Evolutionary conservation across 1,284 basidiomycete genomes (phyloP).

Genomic region (Spongispora temasekensis): DNA sequence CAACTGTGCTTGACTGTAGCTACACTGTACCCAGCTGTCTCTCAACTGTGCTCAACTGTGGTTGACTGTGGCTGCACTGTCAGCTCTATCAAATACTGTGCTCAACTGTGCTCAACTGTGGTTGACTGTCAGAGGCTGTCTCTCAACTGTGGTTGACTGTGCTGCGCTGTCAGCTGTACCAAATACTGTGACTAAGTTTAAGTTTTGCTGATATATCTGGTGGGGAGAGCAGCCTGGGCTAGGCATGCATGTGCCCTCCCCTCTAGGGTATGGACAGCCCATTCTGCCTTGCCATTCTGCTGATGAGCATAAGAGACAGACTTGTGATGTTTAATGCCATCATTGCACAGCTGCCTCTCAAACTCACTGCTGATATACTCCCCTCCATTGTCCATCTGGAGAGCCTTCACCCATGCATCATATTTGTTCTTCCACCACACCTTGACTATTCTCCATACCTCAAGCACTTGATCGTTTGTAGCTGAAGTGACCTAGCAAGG

Average conservation of each 20-base stretch:
- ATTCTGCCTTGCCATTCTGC: slow-evolving; percentile 2
- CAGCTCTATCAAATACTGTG: no score
- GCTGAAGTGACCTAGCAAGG: no score
- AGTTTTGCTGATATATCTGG: not conserved
- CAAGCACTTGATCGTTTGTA: not conserved
- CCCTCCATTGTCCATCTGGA: not conserved
- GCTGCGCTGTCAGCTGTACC: no score
- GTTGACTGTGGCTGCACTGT: no score
- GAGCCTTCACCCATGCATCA: accelerated
- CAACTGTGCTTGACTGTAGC: no score
- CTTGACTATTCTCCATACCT: not conserved
- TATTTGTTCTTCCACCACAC: not conserved
- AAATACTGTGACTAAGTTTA: no score
- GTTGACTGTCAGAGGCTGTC: no score
- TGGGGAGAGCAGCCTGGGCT: not conserved
- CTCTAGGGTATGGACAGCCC: not conserved
- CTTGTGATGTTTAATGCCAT: not conserved
- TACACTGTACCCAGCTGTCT: no score
- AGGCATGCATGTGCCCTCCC: not conserved
- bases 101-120: no score
- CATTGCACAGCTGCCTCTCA: not conserved
- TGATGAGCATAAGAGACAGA: slow-evolving; percentile 1
- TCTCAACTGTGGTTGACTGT: no score
- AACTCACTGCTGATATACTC: not conserved
- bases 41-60: no score